These are phyloP conservation scores for Leucogyrophana mollusca DNA, from an alignment of 768 basidiomycete species.

Conservation along the genomic window DNA sequence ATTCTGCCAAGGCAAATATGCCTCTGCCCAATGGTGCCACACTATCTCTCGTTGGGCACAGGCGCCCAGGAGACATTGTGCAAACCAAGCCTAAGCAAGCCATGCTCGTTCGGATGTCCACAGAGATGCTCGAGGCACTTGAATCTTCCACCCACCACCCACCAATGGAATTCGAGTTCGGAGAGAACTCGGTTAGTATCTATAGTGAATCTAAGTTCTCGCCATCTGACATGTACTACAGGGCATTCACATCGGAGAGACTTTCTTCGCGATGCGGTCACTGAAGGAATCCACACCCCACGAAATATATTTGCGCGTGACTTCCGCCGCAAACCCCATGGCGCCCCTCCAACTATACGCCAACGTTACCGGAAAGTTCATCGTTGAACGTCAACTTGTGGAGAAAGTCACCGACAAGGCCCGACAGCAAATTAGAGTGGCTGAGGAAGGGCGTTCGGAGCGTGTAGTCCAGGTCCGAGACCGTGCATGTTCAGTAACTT, in stretches of 20 bases:
- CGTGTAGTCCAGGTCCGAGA: too few relatives aligned
- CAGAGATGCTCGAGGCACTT: conserved; percentile 69
- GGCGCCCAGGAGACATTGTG: conserved; percentile 51
- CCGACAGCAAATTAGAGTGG: conserved; percentile 45
- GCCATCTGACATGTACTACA: conserved; percentile 21
- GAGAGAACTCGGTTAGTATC: conserved; percentile 51
- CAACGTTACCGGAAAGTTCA: conserved; percentile 71
- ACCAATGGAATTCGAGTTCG: conserved; percentile 61
- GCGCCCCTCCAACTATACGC: conserved; percentile 73
- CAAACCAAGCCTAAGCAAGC: conserved; percentile 68
- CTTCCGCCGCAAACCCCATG: conserved; percentile 54
- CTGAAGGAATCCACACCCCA: conserved; percentile 56
- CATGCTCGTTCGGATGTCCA: conserved; percentile 74
- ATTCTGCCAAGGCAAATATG: conserved; percentile 39
- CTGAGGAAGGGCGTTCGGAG: conserved; percentile 48
- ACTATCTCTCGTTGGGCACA: conserved; percentile 58
- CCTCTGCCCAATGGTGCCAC: conserved; percentile 57
- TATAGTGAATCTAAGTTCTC: neutral
- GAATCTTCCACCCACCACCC: conserved; percentile 45
- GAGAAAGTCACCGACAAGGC: conserved; percentile 40
- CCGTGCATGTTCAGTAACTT: too few relatives aligned
- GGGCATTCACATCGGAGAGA: conserved; percentile 67
- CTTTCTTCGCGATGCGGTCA: conserved; percentile 59
- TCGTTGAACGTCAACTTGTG: conserved; percentile 61
- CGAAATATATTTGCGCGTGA: conserved; percentile 70